Conservation (phyloP, 139 green algal species). For the Picochlorum costavermella region DNA sequence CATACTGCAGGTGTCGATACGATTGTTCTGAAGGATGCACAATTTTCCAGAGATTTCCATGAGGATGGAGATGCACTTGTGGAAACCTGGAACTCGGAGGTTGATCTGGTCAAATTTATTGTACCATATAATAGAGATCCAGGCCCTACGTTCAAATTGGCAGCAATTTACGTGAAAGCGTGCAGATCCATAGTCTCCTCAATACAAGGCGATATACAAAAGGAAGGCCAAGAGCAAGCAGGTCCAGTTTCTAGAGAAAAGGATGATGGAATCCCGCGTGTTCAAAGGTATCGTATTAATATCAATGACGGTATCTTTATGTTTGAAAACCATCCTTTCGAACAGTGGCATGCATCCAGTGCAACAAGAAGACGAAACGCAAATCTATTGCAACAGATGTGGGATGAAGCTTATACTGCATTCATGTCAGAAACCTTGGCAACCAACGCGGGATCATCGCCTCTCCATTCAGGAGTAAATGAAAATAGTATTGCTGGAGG, state of each 20-base stretch:
- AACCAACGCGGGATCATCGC: too few relatives aligned
- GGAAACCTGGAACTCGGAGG: not conserved
- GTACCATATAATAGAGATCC: slow-evolving; percentile 40
- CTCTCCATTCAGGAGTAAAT: too few relatives aligned
- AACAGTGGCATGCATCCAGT: slow-evolving; percentile 54
- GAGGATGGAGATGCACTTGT: not conserved
- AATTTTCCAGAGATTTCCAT: too few relatives aligned
- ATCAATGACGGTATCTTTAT: slow-evolving; percentile 13
- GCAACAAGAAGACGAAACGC: slow-evolving; percentile 34
- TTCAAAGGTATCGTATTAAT: too few relatives aligned
- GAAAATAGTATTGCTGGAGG: too few relatives aligned
- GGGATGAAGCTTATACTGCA: slow-evolving; percentile 28
- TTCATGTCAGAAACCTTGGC: not conserved
- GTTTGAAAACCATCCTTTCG: slow-evolving; percentile 60
- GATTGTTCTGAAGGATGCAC: too few relatives aligned
- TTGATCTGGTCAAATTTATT: slow-evolving; percentile 12
- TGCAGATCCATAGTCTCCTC: not conserved
- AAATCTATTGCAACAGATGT: slow-evolving; percentile 44
- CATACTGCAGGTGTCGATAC: too few relatives aligned
- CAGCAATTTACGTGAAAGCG: slow-evolving; percentile 56
- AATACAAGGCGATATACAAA: too few relatives aligned
- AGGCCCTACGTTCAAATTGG: slow-evolving; percentile 30
- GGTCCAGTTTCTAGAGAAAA: too few relatives aligned
- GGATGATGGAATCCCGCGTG: too few relatives aligned
- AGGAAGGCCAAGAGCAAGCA: too few relatives aligned